A percentile compares a stretch with the other conserved stretches of the same genome.
Evolutionary conservation across 139 green algal species (phyloP).

Genomic region (Pycnococcus provasolii): DNA sequence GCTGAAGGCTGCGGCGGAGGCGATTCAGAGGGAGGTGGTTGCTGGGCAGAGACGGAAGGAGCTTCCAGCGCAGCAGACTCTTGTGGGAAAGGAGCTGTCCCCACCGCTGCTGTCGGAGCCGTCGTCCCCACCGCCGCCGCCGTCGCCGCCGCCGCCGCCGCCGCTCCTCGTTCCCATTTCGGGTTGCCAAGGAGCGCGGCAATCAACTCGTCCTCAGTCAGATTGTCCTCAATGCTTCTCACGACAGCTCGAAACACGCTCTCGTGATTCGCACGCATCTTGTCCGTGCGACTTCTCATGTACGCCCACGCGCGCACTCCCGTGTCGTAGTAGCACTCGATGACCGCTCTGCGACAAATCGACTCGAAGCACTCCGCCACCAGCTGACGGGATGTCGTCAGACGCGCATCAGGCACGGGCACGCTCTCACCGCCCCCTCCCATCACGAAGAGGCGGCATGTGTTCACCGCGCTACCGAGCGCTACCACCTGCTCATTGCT

Average conservation of each 20-base stretch:
- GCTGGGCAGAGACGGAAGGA: too few species aligned
- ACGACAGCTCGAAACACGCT: constrained; percentile 7
- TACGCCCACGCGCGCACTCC: constrained; percentile 52
- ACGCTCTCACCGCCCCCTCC: neutral
- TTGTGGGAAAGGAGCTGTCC: too few species aligned
- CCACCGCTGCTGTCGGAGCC: too few species aligned
- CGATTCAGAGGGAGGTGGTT: too few species aligned
- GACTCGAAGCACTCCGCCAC: constrained; percentile 17
- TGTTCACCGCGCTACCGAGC: constrained; percentile 20
- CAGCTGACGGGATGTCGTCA: constrained; percentile 14
- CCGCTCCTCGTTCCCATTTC: too few species aligned
- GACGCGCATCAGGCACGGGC: neutral
- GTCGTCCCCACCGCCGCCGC: too few species aligned
- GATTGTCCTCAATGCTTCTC: constrained; percentile 36
- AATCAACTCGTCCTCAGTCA: constrained; percentile 30
- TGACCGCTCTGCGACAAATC: constrained; percentile 45
- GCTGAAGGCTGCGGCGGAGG: too few species aligned
- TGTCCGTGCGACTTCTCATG: constrained; percentile 74
- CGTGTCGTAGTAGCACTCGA: constrained; percentile 68
- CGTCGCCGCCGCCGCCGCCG: too few species aligned
- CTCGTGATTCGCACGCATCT: constrained; percentile 33
- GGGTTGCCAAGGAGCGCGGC: too few species aligned
- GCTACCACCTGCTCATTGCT: constrained; percentile 7
- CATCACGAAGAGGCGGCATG: constrained; percentile 5
- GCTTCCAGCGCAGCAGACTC: too few species aligned